Evolutionary conservation across 2,329 filamentous ascomycete genomes (phyloP).

Genomic region (Microsporum canis): DNA sequence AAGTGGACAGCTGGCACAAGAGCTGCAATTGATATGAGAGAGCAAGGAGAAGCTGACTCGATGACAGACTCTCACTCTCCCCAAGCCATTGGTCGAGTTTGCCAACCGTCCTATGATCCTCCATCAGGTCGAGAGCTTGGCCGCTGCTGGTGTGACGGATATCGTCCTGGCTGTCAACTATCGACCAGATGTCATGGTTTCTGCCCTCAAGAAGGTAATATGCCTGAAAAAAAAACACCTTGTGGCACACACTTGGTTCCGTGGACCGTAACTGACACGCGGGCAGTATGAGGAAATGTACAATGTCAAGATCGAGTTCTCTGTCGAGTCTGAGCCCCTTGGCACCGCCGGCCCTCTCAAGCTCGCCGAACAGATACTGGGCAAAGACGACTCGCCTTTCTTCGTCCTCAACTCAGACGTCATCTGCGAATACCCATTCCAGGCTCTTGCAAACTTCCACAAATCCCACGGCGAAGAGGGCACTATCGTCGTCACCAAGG

Average conservation of each 20-base stretch:
- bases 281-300: constrained; percentile 75
- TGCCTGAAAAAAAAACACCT: not conserved
- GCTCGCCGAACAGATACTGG: constrained; percentile 81
- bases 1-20: not conserved
- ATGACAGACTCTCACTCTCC: constrained; percentile 81
- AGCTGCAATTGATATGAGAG: not conserved
- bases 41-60: constrained; percentile 2
- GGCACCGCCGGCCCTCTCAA: constrained; percentile 93
- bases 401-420: constrained; percentile 98
- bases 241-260: no score
- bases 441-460: constrained; percentile 83
- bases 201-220: constrained; percentile 70
- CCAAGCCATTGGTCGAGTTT: constrained; percentile 96
- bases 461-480: constrained; percentile 87
- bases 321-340: constrained; percentile 87
- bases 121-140: constrained; percentile 92
- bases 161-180: constrained; percentile 99
- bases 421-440: constrained; percentile 95
- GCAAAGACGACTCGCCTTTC: constrained; percentile 88
- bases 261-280: not conserved
- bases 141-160: constrained; percentile 86
- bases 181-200: constrained; percentile 94
- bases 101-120: constrained; percentile 99
- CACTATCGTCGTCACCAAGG: constrained; percentile 96
- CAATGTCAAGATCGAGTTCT: constrained; percentile 93